Base-by-base conservation (phyloP, 805 yeast species). In the Myxozyma sirexii region DNA sequence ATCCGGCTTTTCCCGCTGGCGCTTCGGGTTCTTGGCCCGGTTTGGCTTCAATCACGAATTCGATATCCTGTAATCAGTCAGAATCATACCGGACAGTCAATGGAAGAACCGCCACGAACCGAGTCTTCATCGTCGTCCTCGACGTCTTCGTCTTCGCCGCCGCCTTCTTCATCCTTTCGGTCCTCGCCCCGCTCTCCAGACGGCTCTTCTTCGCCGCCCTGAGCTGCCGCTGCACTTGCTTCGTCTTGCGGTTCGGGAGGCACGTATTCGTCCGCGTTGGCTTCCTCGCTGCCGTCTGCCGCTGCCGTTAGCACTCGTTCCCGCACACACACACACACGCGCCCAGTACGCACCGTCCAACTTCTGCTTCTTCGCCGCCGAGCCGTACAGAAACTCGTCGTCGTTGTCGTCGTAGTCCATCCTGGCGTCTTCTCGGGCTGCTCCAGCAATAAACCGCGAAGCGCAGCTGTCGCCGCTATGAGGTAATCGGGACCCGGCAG, bases 1-100 rank as follows among this genome's bases (percentile, higher is more conserved):
- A 66, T 2, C 68, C 66, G 3, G 64, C 64, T 27, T 59, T 62
- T 17, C 63, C 55, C 12, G 68, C 29, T 1, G 75, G 71, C 1
- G 72, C 70, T 45, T 71, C 73, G n/a, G 59, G 67, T 26, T 59
- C 63, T 38, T 63, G 65, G 8, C 74, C 75, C 1, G 74, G 71
- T 39, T 67, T 68, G 17, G 73, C 71, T 44, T 86, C 86, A 51
- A 92, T 87, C 49, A 92, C 87, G 70, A 93, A 88, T 73, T 92
- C 97, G 37, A 92, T 82, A 68, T 88, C 94, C 56, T 85, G 17
- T 38, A 13, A 13, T 13, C 10, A 38, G 19, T 38, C 21, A 38
- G 42, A n/a, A 38, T 38, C 3, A 4, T 38, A 3, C 42, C n/a
- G 7, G 42, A n/a, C 2, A 17, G 2, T 3, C 19, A 17, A 38